These are phyloP conservation scores for Ascocoryne sarcoides DNA, from an alignment of 2,329 filamentous ascomycete genomes.

Conservation along the genomic window DNA sequence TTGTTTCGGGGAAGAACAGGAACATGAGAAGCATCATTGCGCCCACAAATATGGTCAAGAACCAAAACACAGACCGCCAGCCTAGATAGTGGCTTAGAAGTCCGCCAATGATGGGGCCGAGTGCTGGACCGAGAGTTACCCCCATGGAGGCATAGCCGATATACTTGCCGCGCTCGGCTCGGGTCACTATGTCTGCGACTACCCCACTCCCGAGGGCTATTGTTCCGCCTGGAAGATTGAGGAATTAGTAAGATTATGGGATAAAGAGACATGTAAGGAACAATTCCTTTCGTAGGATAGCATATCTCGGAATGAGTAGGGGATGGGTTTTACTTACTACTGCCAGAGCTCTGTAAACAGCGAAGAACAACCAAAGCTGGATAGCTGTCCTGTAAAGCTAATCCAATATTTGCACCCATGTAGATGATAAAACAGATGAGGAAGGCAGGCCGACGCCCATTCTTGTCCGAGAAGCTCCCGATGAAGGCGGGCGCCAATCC, in stretches of 20 bases:
- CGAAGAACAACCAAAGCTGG: constrained; percentile 43
- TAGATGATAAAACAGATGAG: constrained; percentile 43
- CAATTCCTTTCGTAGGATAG: no score
- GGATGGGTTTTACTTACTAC: no score
- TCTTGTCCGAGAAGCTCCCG: constrained; percentile 41
- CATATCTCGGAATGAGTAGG: no score
- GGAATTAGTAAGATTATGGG: background rate
- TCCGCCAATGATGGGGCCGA: constrained; percentile 33
- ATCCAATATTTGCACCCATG: constrained; percentile 42
- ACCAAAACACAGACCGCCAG: constrained; percentile 42
- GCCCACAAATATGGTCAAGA: constrained; percentile 36
- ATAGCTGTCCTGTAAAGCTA: constrained; percentile 40
- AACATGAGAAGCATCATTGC: background rate
- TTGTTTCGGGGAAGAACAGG: background rate
- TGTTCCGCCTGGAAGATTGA: no score
- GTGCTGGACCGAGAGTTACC: constrained; percentile 30
- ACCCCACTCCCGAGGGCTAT: constrained; percentile 49
- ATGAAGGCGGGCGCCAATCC: constrained; percentile 44
- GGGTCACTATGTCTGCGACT: constrained; percentile 53
- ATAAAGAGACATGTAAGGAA: no score
- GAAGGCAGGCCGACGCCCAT: constrained; percentile 35
- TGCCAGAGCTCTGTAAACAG: constrained; percentile 47
- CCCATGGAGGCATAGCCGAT: constrained; percentile 48
- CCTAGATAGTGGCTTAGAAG: constrained; percentile 34
- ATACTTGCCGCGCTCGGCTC: constrained; percentile 51